Percentiles rank a stretch among this genome's conserved stretches.
Evolutionary conservation across 2,329 filamentous ascomycete species (phyloP).

Genomic region (Colletotrichum godetiae): DNA sequence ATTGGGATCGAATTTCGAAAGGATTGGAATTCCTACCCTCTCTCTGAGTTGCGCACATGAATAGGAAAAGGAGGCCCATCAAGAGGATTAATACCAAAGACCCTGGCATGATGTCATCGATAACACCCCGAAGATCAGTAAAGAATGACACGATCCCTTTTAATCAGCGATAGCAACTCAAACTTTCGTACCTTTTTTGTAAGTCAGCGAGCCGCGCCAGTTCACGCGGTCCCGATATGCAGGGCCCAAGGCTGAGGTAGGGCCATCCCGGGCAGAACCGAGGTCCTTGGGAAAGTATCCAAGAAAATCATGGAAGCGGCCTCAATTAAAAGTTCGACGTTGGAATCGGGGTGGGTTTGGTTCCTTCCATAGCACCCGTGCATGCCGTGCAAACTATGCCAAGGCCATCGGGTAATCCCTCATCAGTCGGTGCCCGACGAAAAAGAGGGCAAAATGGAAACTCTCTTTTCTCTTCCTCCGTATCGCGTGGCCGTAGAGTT

Average conservation of each 20-base stretch:
- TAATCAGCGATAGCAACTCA: background rate
- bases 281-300: background rate
- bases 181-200: background rate
- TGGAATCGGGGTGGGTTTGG: slow-evolving; percentile 6
- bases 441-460: background rate
- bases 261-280: background rate
- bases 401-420: background rate
- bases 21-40: background rate
- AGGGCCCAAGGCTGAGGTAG: background rate
- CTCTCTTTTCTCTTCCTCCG: background rate
- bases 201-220: background rate
- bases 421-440: background rate
- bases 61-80: background rate
- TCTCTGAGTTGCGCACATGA: background rate
- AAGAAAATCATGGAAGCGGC: background rate
- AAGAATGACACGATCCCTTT: background rate
- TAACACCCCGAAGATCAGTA: background rate
- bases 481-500: slow-evolving; percentile 20
- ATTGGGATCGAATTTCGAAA: too few species aligned
- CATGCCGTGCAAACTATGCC: background rate
- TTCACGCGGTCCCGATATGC: background rate
- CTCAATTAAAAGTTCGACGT: background rate
- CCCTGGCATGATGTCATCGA: background rate
- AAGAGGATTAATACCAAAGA: background rate
- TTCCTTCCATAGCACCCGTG: background rate